Evolutionary conservation across 495 filamentous ascomycete genomes (phyloP), one percentile per base, ranked within the genome.

Genomic region (Penicillium canariense): DNA sequence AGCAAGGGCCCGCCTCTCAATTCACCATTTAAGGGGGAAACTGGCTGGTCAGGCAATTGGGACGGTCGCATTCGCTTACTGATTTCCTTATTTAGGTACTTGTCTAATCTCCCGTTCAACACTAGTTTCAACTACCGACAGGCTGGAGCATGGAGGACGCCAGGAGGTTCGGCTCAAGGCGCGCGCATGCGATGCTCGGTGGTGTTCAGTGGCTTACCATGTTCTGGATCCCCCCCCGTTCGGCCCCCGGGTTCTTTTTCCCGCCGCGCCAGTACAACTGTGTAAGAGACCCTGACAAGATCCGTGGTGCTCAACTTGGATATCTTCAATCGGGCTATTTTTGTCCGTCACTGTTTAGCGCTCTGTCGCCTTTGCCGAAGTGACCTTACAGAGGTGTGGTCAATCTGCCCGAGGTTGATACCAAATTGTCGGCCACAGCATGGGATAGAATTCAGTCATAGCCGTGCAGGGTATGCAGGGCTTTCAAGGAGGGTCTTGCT

Each of bases 111-210:
- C 10, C 4, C n/a, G 44, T 31, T 55, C 36, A 9, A 17, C 47
- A 40, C 12, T 11, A 17, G 47, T 56, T 55, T 56, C 40, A 56
- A 51, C 26, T 52, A 28, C 52, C 45, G 45, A 23, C 30, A 50
- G n/a, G 7, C 26, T 42, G 6, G 27, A 18, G 28, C 26, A 11
- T 50, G 17, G 17, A 20, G 20, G 17, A 23, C 36, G 49, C 49
- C 36, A 51, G 49, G 49, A 31, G 43, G 18, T n/a, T 25, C 12
- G 18, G 26, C 22, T 36, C 12, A 56, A 59, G 36, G 32, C 56
- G 57, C 52, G 39, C 52, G 47, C 52, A 55, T 59, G 36, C 48
- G 30, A 10, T 35, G 17, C 18, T 45, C 31, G 45, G 40, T 38
- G 26, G 48, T 23, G 39, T 50, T 55, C 35, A 30, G 38, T 46